Evolutionary conservation across 139 green algal genomes (phyloP), one percentile per base, ranked within the genome.

Genomic region (Limnomonas spitsbergensis): DNA sequence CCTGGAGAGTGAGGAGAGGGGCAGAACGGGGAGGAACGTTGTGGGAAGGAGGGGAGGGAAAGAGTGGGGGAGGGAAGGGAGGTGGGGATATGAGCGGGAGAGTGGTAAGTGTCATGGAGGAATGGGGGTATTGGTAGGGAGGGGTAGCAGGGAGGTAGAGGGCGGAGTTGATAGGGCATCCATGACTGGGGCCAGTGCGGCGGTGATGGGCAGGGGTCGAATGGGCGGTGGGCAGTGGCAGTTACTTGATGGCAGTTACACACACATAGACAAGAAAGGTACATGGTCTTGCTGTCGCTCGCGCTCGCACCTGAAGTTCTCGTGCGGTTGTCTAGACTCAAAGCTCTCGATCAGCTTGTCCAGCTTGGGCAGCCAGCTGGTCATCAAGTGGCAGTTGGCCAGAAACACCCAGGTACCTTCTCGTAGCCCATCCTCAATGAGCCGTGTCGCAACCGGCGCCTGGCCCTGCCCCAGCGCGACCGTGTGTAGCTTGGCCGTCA

Each of bases 301-400:
- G n/a, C n/a, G n/a, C n/a, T n/a, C n/a, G n/a, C n/a, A n/a, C n/a
- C n/a, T 61, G 88, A 96, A 96, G 81, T 87, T 81, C 67, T 88
- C 73, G 76, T 97, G 91, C 26, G 90, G 90, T 40, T 83, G 38
- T 38, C 77, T 70, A 1, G 73, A 78, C 75, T 91, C 88, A 6
- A 97, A 86, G 40, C 75, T 77, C 73, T 95, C 90, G 40, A 95
- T 89, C 38, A 96, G 88, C 84, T 96, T 94, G 77, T 95, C 89
- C 53, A 97, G 88, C 4, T 83, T 88, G 24, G 91, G 91, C 76
- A 97, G 84, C 93, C 93, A 97, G 39, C 71, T 86, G 52, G 91
- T 95, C 91, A 95, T 95, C 42, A 97, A 84, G 85, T 97, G 93
- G 84, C 92, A 96, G 82, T 97, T 97, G 67, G 91, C 91, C 31